These are phyloP conservation scores for Ogataea trehaloabstinens DNA, from an alignment of 805 yeast species.

Conservation along the genomic window DNA sequence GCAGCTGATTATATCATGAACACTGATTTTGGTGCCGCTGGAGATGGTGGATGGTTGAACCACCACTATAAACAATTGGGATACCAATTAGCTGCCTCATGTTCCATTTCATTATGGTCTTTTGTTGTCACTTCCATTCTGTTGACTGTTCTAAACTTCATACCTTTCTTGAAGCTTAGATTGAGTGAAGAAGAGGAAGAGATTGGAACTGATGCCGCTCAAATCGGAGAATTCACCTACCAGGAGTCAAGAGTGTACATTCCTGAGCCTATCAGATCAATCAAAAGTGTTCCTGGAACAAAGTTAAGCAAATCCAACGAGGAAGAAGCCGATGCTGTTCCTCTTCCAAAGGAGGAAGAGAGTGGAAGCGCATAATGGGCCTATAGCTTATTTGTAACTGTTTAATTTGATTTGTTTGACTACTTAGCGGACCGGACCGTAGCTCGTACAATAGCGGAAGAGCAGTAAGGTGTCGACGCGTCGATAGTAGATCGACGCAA, in stretches of 20 bases:
- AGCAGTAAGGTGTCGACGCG: too few species aligned
- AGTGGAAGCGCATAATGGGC: constrained; percentile 20
- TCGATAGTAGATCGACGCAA: too few species aligned
- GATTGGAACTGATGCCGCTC: constrained; percentile 82
- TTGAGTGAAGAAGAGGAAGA: constrained; percentile 84
- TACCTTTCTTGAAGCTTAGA: constrained; percentile 82
- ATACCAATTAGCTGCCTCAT: constrained; percentile 79
- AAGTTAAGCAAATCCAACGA: constrained; percentile 15
- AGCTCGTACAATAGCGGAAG: too few species aligned
- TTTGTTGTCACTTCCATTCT: constrained; percentile 69
- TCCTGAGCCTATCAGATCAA: constrained; percentile 76
- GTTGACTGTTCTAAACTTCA: constrained; percentile 61
- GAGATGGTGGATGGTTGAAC: constrained; percentile 86
- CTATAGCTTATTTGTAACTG: too few species aligned
- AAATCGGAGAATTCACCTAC: constrained; percentile 87
- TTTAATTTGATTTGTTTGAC: not conserved
- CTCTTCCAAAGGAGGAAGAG: constrained; percentile 29
- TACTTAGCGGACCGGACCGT: too few species aligned
- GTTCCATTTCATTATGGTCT: constrained; percentile 73
- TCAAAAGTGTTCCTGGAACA: constrained; percentile 28
- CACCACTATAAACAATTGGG: constrained; percentile 82
- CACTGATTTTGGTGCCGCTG: constrained; percentile 63
- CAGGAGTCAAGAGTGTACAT: constrained; percentile 63
- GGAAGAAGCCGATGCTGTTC: constrained; percentile 29
- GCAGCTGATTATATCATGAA: constrained; percentile 90